These are phyloP conservation scores for Pseudodiploospora longispora DNA, from an alignment of 2,329 filamentous ascomycete species.

Conservation along the genomic window DNA sequence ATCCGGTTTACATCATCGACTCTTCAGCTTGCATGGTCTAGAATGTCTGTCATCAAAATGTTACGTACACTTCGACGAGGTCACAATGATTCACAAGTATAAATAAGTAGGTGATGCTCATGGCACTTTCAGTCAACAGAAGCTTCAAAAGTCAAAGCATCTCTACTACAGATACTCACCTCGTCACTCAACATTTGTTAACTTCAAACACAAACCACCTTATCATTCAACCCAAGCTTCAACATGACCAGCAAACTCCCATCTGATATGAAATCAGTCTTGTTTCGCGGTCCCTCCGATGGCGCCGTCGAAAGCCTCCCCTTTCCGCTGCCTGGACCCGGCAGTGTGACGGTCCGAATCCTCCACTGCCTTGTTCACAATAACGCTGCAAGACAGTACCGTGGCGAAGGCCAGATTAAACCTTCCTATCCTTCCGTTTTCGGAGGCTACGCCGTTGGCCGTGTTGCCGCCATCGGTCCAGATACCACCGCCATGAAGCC, in stretches of 20 bases:
- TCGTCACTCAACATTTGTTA: no score
- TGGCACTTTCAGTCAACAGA: no score
- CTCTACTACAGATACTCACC: no score
- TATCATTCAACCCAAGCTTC: not conserved
- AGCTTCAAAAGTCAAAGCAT: no score
- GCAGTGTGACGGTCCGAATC: constrained; percentile 14
- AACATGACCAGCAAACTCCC: constrained; percentile 12
- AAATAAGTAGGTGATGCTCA: no score
- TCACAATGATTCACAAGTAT: no score
- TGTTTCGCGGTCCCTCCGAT: not conserved
- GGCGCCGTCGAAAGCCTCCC: constrained; percentile 10
- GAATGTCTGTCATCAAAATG: no score
- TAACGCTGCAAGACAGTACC: constrained; percentile 13
- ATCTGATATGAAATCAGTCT: constrained; percentile 11
- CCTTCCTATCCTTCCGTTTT: constrained; percentile 23
- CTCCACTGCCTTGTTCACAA: constrained; percentile 20
- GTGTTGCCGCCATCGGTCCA: constrained; percentile 24
- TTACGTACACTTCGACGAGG: no score
- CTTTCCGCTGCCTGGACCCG: constrained; percentile 11
- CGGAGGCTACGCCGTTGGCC: constrained; percentile 26
- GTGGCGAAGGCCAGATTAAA: constrained; percentile 9
- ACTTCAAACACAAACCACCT: no score
- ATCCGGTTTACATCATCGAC: no score
- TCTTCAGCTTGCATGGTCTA: no score
- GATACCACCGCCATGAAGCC: constrained; percentile 23